phyloP scores from a whole-genome alignment of 192 early-diverging fungal species.

The Gamsiella multidivaricata region DNA sequence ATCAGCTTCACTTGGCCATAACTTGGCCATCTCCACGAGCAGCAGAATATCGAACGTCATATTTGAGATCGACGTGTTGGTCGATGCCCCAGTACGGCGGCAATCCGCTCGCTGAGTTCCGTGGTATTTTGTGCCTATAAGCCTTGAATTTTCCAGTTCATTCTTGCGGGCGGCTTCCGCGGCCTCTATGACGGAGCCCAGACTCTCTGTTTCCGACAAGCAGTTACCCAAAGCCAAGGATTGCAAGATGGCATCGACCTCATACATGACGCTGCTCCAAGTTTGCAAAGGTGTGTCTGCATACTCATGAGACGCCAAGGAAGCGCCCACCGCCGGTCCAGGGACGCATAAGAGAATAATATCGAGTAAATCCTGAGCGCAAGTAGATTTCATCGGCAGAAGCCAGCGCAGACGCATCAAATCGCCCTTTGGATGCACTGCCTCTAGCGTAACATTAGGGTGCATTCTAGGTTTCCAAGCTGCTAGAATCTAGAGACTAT shows the following conservation, averaged over 20 bases:
- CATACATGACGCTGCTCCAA: slow-evolving; percentile 29
- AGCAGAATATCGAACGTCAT: slow-evolving; percentile 37
- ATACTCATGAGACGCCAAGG: not conserved
- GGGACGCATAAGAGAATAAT: slow-evolving; percentile 24
- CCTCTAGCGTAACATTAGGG: slow-evolving; percentile 16
- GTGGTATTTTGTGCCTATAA: not conserved
- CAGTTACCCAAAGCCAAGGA: not conserved
- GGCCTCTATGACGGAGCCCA: not conserved
- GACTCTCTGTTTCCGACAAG: slow-evolving; percentile 1
- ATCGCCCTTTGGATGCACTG: slow-evolving; percentile 15
- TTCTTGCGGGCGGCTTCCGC: not conserved
- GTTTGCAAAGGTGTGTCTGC: not conserved
- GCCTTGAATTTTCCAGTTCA: not conserved
- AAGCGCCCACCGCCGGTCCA: not conserved
- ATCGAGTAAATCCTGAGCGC: slow-evolving; percentile 29
- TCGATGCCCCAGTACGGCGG: not conserved
- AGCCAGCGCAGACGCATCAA: slow-evolving; percentile 37
- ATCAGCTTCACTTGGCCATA: slow-evolving; percentile 3
- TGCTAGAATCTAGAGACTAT: slow-evolving; percentile 22
- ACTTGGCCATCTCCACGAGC: slow-evolving; percentile 11
- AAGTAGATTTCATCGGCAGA: slow-evolving; percentile 1
- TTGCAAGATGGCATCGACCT: slow-evolving; percentile 18
- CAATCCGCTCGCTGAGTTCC: not conserved
- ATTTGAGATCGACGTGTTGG: slow-evolving; percentile 6
- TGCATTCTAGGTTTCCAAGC: slow-evolving; percentile 20